phyloP scores from a whole-genome alignment of 305 asterid species.

The Fraxinus platypoda region DNA sequence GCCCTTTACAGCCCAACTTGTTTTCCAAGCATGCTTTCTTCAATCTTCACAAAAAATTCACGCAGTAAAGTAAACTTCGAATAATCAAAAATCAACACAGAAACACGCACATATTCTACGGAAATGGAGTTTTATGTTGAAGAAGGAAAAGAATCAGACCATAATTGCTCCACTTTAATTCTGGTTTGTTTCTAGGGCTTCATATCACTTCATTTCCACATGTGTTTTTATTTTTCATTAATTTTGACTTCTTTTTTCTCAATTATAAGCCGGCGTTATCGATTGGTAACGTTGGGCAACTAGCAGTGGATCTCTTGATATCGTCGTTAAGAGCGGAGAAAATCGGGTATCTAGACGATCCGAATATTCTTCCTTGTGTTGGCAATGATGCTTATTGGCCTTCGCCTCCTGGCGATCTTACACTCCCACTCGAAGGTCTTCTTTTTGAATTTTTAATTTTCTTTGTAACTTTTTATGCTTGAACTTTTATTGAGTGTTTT shows the following conservation, averaged over 20 bases:
- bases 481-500: background rate
- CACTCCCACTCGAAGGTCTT: conserved; percentile 87
- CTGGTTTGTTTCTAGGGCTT: conserved; percentile 51
- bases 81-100: background rate
- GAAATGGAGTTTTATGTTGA: conserved; percentile 59
- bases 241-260: background rate
- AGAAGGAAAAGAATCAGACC: conserved; percentile 49
- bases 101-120: background rate
- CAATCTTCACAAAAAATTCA: background rate
- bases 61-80: background rate
- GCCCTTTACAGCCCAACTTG: background rate
- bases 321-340: conserved; percentile 67
- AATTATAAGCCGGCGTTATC: conserved; percentile 78
- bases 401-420: conserved; percentile 72
- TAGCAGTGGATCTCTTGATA: conserved; percentile 80
- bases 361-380: conserved; percentile 82
- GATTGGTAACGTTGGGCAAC: conserved; percentile 92
- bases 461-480: background rate
- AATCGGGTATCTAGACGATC: conserved; percentile 75
- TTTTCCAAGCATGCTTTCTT: background rate
- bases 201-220: background rate
- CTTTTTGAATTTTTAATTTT: background rate
- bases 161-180: conserved; percentile 48
- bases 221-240: background rate
- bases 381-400: conserved; percentile 89